Percentiles rank a stretch among this genome's conserved stretches.
Conservation (phyloP, 257 asterid species). For the Solanum chmielewskii region DNA sequence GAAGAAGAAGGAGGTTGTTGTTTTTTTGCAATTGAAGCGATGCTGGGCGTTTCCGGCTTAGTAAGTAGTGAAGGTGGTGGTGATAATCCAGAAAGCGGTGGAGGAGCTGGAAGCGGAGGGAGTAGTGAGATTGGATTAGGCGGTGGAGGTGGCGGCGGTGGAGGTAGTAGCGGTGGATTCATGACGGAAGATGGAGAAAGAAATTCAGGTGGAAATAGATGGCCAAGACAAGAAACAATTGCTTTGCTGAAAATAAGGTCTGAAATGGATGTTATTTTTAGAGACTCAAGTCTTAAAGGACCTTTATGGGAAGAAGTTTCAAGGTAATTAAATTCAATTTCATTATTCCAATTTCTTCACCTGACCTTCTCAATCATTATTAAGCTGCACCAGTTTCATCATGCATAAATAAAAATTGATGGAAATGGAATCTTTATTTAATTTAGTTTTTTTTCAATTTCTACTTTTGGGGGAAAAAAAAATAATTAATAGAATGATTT, state of each 20-base stretch:
- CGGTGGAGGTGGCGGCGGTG: neutral
- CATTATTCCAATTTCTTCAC: neutral
- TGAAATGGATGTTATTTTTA: constrained; percentile 73
- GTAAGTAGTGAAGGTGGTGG: constrained; percentile 21
- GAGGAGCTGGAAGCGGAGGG: constrained; percentile 43
- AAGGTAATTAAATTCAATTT: constrained; percentile 28
- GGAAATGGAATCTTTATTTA: neutral
- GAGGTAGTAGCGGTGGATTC: neutral
- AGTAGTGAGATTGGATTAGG: constrained; percentile 46
- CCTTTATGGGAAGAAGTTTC: constrained; percentile 98
- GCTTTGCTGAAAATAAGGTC: constrained; percentile 77
- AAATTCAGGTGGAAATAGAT: constrained; percentile 62
- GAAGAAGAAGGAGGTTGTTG: neutral
- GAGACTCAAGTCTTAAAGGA: constrained; percentile 85
- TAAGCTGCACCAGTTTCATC: neutral
- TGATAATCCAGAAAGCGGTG: constrained; percentile 40
- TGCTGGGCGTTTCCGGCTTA: constrained; percentile 46
- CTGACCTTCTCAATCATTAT: neutral
- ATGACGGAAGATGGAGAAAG: constrained; percentile 38
- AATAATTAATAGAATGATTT: neutral
- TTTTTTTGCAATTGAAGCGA: neutral
- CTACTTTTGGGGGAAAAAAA: neutral
- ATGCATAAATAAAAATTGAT: neutral
- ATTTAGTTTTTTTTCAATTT: neutral
- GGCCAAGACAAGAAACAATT: constrained; percentile 95